Evolutionary conservation across 345 rosid genomes (phyloP).

Genomic region (Psidium friedrichsthalianum): DNA sequence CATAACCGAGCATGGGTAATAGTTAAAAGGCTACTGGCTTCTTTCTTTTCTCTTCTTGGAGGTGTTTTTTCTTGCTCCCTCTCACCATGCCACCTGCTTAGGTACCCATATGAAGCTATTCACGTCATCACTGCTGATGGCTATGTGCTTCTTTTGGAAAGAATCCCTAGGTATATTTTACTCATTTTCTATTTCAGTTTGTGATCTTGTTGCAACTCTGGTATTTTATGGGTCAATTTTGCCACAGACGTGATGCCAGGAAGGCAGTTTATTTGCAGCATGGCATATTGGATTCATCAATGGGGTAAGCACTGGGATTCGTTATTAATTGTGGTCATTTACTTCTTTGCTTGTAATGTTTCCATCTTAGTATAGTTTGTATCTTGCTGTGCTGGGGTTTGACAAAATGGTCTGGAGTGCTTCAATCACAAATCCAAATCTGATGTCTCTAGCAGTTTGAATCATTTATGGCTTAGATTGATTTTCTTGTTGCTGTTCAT

Average conservation of each 20-base stretch:
- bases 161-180: constrained; percentile 71
- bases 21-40: neutral
- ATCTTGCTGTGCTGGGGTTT: neutral
- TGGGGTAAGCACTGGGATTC: constrained; percentile 54
- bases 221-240: constrained; percentile 8
- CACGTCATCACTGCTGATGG: constrained; percentile 88
- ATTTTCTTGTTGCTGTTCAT: neutral
- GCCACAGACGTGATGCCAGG: constrained; percentile 73
- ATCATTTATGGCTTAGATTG: neutral
- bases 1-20: constrained; percentile 90
- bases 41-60: neutral
- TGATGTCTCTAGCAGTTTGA: neutral
- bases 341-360: neutral
- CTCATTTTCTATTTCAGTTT: neutral
- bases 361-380: neutral
- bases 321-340: neutral
- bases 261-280: constrained; percentile 90
- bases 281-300: constrained; percentile 86
- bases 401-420: neutral
- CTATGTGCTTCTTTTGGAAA: constrained; percentile 85
- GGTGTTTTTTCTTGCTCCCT: neutral
- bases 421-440: neutral
- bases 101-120: constrained; percentile 96
- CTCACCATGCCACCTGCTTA: constrained; percentile 11
- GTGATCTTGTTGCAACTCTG: neutral